These are phyloP conservation scores for Trichosanthes truncata DNA, from an alignment of 306 rosid species.

Conservation along the genomic window DNA sequence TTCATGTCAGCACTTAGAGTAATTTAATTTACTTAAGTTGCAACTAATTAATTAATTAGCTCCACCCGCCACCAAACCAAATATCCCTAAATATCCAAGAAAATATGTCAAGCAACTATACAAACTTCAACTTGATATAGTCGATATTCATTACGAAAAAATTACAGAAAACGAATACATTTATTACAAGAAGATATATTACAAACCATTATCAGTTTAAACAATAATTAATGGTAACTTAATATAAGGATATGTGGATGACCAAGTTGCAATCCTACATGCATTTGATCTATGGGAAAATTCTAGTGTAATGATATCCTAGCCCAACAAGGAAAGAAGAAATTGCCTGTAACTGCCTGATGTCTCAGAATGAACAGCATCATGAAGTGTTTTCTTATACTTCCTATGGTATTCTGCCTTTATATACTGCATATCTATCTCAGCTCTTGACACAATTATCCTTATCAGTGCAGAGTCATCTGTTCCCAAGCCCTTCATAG, in stretches of 20 bases:
- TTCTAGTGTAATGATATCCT: conserved; percentile 20
- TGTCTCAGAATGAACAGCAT: conserved; percentile 77
- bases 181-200: not conserved
- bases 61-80: too few species aligned
- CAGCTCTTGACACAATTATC: conserved; percentile 59
- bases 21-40: too few species aligned
- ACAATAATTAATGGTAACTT: too few species aligned
- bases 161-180: too few species aligned
- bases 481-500: conserved; percentile 80
- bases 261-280: not conserved
- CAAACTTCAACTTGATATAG: not conserved
- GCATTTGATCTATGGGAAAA: not conserved
- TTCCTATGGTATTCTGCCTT: conserved; percentile 54
- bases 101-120: not conserved
- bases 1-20: too few species aligned
- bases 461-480: conserved; percentile 45
- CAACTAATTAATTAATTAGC: too few species aligned
- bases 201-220: not conserved
- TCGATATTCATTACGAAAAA: not conserved
- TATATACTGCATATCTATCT: conserved; percentile 62
- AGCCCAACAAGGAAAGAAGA: conserved; percentile 62
- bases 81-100: not conserved
- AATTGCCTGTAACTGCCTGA: conserved; percentile 59
- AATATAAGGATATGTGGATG: too few species aligned
- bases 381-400: conserved; percentile 45